Evolutionary conservation across 1,139 yeast species (phyloP).

Genomic region (Tardiomyces digboiensis): DNA sequence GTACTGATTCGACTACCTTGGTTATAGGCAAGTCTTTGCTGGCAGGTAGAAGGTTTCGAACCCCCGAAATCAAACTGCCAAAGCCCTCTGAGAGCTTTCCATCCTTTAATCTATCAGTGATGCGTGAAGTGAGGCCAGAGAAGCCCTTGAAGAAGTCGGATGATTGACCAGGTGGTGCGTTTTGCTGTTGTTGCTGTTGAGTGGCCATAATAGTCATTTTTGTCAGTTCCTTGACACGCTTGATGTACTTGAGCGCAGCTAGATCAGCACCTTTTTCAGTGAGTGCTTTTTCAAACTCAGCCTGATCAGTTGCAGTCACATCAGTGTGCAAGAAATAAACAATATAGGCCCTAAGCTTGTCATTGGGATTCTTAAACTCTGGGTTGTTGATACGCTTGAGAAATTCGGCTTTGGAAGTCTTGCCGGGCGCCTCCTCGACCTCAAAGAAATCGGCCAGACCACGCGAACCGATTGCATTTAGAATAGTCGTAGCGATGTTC

Average conservation of each 20-base stretch:
- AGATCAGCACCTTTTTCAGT: constrained; percentile 48
- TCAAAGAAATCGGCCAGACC: constrained; percentile 87
- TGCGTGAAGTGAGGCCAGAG: constrained; percentile 64
- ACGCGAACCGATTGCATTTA: constrained; percentile 76
- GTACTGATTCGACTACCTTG: constrained; percentile 78
- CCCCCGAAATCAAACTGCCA: constrained; percentile 80
- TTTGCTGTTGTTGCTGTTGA: constrained; percentile 8
- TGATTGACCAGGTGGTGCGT: constrained; percentile 14
- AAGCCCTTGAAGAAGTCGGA: constrained; percentile 54
- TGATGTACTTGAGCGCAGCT: constrained; percentile 58
- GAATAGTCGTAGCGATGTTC: constrained; percentile 82
- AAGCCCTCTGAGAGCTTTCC: constrained; percentile 73
- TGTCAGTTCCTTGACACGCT: constrained; percentile 70
- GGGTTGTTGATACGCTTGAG: constrained; percentile 32
- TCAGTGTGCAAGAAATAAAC: constrained; percentile 47
- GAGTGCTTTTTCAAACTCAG: constrained; percentile 58
- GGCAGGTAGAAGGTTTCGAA: constrained; percentile 80
- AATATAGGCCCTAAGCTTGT: constrained; percentile 83
- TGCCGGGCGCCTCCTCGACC: constrained; percentile 59
- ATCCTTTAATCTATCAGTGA: constrained; percentile 50
- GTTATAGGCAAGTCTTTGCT: constrained; percentile 85
- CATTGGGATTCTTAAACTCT: constrained; percentile 44
- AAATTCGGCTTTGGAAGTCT: constrained; percentile 37
- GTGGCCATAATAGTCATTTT: constrained; percentile 46
- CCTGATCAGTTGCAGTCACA: constrained; percentile 51